Evolutionary conservation across 2,329 filamentous ascomycete genomes (phyloP), one percentile per base, ranked within the genome.

Genomic region (Fonsecaea pedrosoi): DNA sequence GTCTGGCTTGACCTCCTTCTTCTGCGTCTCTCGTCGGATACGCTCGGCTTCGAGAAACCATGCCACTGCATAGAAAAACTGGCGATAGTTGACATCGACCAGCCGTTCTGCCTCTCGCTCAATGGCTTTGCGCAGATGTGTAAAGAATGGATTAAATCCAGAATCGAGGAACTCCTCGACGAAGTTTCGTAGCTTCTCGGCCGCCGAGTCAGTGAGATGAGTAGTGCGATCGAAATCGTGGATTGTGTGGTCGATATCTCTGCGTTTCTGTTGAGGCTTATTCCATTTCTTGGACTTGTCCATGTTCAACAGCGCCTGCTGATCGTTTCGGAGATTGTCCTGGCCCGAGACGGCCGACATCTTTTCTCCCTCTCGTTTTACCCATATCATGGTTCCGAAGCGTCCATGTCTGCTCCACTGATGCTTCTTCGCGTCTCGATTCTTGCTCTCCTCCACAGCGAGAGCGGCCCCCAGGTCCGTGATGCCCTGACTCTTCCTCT

Each of bases 301-400:
- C 87, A 99, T 93, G 77, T 97, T 96, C 59, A 91, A 85, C 71
- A 97, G 86, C 6, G 91, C 90, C 45, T 86, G 86, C 8, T 90
- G 85, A 6, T 88, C 86, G 73, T 92, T 89, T 2, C 88, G 86
- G 54, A 99, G 85, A 4, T 91, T 91, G 73, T 93, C 90, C 76
- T 98, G 94, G 0, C 95, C 95, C 0, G 93, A 94, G 1, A 99
- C 86, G 0, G 94, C 93, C 0, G 92, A 90, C 73, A 95, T 87
- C 74, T 94, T 94, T 59, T 90, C 89, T 72, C 94, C 90, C 57
- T 93, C 91, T 64, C 94, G 85, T 80, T 96, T 92, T 42, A 99
- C 88, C 94, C 94, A 98, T 38, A 97, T 89, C 92, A 98, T 98
- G 10, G 94, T 96, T 2, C 95, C 95, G 74, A 98, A 99, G 38